Conservation (phyloP, 2,329 filamentous ascomycete species). For the Aspergillus sojae region DNA sequence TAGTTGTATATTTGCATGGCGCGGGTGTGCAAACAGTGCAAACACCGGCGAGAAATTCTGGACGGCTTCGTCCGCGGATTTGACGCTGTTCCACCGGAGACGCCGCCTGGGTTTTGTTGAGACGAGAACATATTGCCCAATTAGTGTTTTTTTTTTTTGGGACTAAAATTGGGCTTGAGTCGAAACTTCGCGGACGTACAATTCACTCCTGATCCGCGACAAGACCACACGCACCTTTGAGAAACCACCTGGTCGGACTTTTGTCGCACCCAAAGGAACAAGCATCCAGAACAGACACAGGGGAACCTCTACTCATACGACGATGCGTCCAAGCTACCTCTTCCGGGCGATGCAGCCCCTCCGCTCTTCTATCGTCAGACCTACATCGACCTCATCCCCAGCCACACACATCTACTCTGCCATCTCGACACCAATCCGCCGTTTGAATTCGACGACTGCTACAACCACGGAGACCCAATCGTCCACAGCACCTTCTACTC, state of each 20-base stretch:
- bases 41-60: constrained; percentile 36
- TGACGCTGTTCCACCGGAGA: constrained; percentile 8
- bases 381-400: constrained; percentile 24
- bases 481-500: constrained; percentile 4
- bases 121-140: not conserved
- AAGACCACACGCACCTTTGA: not conserved
- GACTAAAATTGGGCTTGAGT: not conserved
- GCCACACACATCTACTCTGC: constrained; percentile 23
- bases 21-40: constrained; percentile 34
- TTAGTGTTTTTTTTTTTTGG: not conserved
- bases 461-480: constrained; percentile 13
- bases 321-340: constrained; percentile 34
- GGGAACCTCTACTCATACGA: constrained; percentile 3
- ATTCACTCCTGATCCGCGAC: too few relatives aligned
- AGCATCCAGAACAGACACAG: not conserved
- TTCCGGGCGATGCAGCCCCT: constrained; percentile 37
- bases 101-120: not conserved
- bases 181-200: not conserved
- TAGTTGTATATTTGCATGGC: not conserved
- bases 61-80: constrained; percentile 16
- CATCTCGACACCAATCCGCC: constrained; percentile 12
- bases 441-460: constrained; percentile 14
- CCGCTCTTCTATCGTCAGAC: constrained; percentile 30
- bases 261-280: not conserved
- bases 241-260: not conserved